Percentiles rank a stretch among this genome's conserved stretches.
Conservation (phyloP, 495 filamentous ascomycete species). For the Clohesyomyces aquaticus region DNA sequence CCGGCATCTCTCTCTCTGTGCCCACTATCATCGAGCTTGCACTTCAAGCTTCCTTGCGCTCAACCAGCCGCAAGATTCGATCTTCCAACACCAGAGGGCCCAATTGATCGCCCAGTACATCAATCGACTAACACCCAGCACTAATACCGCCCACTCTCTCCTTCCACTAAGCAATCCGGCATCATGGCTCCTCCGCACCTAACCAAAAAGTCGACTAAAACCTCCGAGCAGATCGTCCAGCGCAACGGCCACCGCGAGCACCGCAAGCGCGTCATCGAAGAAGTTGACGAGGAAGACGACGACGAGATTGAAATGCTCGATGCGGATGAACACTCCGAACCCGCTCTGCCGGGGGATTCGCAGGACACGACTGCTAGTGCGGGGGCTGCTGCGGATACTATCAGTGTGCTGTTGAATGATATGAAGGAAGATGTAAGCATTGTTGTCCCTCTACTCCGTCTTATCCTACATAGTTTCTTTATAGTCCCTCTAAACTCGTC, state of each 20-base stretch:
- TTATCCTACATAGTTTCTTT: too few relatives aligned
- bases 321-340: neutral
- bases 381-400: neutral
- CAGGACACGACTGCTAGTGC: neutral
- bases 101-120: slow-evolving; percentile 3
- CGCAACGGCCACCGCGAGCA: slow-evolving; percentile 7
- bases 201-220: slow-evolving; percentile 17
- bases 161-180: neutral
- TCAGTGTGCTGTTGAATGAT: neutral
- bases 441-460: too few relatives aligned
- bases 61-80: too few relatives aligned
- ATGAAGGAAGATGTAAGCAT: too few relatives aligned
- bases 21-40: neutral
- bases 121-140: slow-evolving; percentile 28
- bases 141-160: slow-evolving; percentile 6
- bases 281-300: slow-evolving; percentile 4
- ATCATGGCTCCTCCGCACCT: slow-evolving; percentile 13
- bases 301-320: slow-evolving; percentile 2
- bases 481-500: too few relatives aligned
- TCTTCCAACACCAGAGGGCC: neutral
- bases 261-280: slow-evolving; percentile 11
- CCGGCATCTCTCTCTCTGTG: neutral
- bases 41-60: neutral
- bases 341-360: neutral
- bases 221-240: neutral